Base-by-base conservation (phyloP, 2,329 filamentous ascomycete genomes). In the Neobulgaria alba region DNA sequence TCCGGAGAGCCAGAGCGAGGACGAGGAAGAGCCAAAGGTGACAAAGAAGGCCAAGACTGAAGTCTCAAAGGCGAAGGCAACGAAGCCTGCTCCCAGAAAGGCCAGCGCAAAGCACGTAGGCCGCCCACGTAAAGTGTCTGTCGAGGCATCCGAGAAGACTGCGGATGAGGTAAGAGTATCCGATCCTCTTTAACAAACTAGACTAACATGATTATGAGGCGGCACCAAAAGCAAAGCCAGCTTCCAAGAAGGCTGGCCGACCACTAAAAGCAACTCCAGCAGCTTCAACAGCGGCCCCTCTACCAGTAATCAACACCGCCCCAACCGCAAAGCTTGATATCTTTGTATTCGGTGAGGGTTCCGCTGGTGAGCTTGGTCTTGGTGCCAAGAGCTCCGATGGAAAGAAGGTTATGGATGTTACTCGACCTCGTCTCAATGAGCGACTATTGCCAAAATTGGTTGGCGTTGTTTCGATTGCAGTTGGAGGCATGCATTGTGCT, bases 401-500 rank as follows among this genome's bases (percentile, higher is more conserved):
- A 49, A 75, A 75, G 65, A 71, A 68, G 61, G 71, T 73, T 29
- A 76, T 84, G 50, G 81, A 88, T 51, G 81, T 86, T 52, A 83
- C 82, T 66, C 76, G 81, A 20, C 86, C 86, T 14, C 80, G 82
- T 38, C 65, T 82, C 44, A 86, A 86, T 57, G 65, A 71, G 35
- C 67, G 72, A 43, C 67, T 87, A 30, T 63, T 66, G 18, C 65
- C 72, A 3, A 66, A 71, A 45, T 65, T 66, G 29, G 72, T 79
- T 39, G 75, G 78, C 33, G 77, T 92, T 26, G 84, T 92, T 2
- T 78, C 85, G 61, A 63, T 93, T 42, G 79, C 83, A 37, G 79
- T 81, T 45, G 86, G 86, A 46, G 85, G 85, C 42, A 90, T 93
- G 85, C 86, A 93, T 63, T 79, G 73, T 38, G 68, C 83, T 47